These are phyloP conservation scores for Lactarius psammicola DNA, from an alignment of 768 basidiomycete species.

Conservation along the genomic window DNA sequence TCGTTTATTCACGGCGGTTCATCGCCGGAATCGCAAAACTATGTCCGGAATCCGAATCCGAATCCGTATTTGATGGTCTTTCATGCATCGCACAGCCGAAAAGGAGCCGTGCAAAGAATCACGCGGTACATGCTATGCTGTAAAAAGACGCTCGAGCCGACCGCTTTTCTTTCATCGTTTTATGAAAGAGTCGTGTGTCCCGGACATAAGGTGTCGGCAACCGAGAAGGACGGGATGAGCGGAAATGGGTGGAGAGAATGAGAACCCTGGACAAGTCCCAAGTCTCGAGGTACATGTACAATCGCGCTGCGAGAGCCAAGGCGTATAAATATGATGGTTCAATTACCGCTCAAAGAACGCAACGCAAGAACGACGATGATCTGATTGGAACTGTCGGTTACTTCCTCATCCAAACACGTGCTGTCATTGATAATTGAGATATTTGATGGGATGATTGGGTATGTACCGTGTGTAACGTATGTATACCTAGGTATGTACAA, in stretches of 20 bases:
- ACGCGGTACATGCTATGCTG: neutral
- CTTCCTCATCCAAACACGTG: neutral
- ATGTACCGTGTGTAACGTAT: slow-evolving; percentile 3
- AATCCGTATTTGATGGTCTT: neutral
- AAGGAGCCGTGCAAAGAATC: neutral
- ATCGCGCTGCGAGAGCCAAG: neutral
- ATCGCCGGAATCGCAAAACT: neutral
- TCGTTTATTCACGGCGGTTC: neutral
- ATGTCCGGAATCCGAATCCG: neutral
- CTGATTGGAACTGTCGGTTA: neutral
- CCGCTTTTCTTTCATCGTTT: neutral
- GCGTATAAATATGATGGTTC: neutral
- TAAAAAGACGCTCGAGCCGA: neutral
- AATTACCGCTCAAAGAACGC: slow-evolving; percentile 4
- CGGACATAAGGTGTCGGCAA: neutral
- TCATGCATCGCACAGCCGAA: neutral
- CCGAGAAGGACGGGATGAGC: neutral
- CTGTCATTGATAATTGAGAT: neutral
- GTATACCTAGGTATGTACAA: slow-evolving; percentile 14
- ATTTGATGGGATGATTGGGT: neutral
- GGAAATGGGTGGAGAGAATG: neutral
- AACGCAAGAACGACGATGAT: neutral
- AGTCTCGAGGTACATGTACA: neutral
- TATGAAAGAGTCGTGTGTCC: neutral
- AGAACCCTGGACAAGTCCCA: neutral